Base-by-base conservation (phyloP, 2,329 filamentous ascomycete species). In the Trichocomaceae sp. region DNA sequence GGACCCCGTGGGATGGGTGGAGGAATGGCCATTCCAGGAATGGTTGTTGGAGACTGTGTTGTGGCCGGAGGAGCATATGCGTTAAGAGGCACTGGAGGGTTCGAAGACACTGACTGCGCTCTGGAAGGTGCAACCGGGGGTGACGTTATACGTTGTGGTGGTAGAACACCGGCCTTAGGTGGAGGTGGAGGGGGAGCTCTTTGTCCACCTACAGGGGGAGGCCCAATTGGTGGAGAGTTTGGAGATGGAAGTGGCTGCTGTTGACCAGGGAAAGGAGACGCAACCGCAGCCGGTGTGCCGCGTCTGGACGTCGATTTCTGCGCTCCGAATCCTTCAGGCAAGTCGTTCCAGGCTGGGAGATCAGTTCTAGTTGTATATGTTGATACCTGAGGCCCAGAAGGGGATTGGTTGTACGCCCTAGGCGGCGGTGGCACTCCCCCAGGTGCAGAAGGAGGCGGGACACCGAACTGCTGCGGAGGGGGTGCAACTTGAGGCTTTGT, bases 321-420 rank as follows among this genome's bases (percentile, higher is more conserved):
- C 7, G 52, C 26, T 45, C 83, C 79, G 46, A 97, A 84, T 54
- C 75, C 87, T 64, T 96, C 81, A 1, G 93, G 93, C 50, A 95
- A 86, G 70, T 99, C 93, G 63, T 99, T 99, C 93, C 93, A 99
- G 63, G 88, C 87, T 26, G 85, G 83, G 59, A 85, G 85, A 60
- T 87, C 86, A 66, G 84, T 85, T 55, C 82, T 77, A 65, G 83
- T 84, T 31, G 71, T 71, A 55, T 73, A 73, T 9, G 88, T 83
- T 17, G 88, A 83, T 20, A 90, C 85, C 41, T 83, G 78, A n/a
- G 51, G 47, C 15, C 76, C 71, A 22, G 79, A 79, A 12, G 82
- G 79, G 15, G 88, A 86, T n/a, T 85, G 81, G 35, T 83, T 84
- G 23, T 82, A 79, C 58, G 82, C 83, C 59, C 86, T 83, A 51